Evolutionary conservation across 1,284 basidiomycete genomes (phyloP).

Genomic region (Calocybe gambosa): DNA sequence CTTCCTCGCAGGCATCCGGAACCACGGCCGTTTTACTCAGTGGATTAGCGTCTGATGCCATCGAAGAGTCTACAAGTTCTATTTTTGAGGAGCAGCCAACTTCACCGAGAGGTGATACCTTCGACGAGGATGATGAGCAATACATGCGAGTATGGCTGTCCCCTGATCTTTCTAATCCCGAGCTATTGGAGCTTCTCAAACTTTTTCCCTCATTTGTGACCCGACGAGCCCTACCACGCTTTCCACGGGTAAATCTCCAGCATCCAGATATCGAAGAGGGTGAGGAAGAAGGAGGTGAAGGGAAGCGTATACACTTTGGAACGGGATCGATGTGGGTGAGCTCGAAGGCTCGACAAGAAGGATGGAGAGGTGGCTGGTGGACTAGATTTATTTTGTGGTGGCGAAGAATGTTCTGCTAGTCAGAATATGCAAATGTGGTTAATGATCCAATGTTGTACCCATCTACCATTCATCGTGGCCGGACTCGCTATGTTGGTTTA

Average conservation of each 20-base stretch:
- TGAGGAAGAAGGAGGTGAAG: slow-evolving; percentile 43
- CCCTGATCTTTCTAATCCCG: slow-evolving; percentile 63
- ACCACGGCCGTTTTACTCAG: slow-evolving; percentile 30
- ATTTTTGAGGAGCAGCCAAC: slow-evolving; percentile 28
- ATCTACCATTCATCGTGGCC: slow-evolving; percentile 16
- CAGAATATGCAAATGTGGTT: slow-evolving; percentile 14
- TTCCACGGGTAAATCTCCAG: slow-evolving; percentile 35
- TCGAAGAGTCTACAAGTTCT: slow-evolving; percentile 37
- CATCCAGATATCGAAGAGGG: slow-evolving; percentile 60
- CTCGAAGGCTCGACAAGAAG: slow-evolving; percentile 44
- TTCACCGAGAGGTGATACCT: slow-evolving; percentile 25
- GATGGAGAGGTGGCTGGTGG: slow-evolving; percentile 73
- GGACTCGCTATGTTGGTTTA: slow-evolving; percentile 11
- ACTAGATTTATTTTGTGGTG: slow-evolving; percentile 65
- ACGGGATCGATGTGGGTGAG: slow-evolving; percentile 71
- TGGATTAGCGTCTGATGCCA: slow-evolving; percentile 24
- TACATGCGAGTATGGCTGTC: slow-evolving; percentile 65
- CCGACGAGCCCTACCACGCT: slow-evolving; percentile 56
- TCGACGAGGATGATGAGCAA: slow-evolving; percentile 44
- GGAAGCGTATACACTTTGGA: slow-evolving; percentile 55
- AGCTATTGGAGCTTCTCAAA: slow-evolving; percentile 53
- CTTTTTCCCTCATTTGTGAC: slow-evolving; percentile 68
- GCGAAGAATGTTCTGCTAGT: slow-evolving; percentile 60
- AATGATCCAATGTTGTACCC: slow-evolving; percentile 17
- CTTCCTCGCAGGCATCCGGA: slow-evolving; percentile 49